Evolutionary conservation across 2,329 filamentous ascomycete species (phyloP).

Genomic region (Cladosporium sp.): DNA sequence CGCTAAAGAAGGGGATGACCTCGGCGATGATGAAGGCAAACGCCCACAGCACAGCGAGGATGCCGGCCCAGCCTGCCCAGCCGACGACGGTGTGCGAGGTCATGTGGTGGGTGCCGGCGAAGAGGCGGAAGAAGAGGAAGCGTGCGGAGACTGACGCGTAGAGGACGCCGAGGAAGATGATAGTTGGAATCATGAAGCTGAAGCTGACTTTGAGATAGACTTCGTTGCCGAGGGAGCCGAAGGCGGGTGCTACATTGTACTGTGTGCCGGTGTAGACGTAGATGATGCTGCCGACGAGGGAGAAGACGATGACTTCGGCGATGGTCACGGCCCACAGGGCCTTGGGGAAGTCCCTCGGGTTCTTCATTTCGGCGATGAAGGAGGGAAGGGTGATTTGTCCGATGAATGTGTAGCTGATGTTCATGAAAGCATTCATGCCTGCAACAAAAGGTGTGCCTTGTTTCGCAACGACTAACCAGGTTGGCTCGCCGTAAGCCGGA

Average conservation of each 20-base stretch:
- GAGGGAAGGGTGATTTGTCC: slow-evolving; percentile 91
- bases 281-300: slow-evolving; percentile 74
- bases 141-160: slow-evolving; percentile 88
- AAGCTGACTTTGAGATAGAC: slow-evolving; percentile 85
- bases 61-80: slow-evolving; percentile 75
- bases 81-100: slow-evolving; percentile 76
- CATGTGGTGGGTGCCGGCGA: slow-evolving; percentile 77
- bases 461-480: slow-evolving; percentile 67
- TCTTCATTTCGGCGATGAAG: slow-evolving; percentile 93
- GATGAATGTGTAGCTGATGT: slow-evolving; percentile 95
- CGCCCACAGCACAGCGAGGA: slow-evolving; percentile 76
- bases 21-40: slow-evolving; percentile 89
- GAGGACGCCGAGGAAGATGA: slow-evolving; percentile 87
- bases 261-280: slow-evolving; percentile 88
- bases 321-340: slow-evolving; percentile 89
- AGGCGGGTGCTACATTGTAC: slow-evolving; percentile 84
- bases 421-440: slow-evolving; percentile 85
- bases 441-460: slow-evolving; percentile 74
- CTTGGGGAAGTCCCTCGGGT: slow-evolving; percentile 82
- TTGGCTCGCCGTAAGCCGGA: slow-evolving; percentile 57
- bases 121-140: slow-evolving; percentile 89
- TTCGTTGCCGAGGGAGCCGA: slow-evolving; percentile 74
- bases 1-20: slow-evolving; percentile 90
- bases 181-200: slow-evolving; percentile 91
- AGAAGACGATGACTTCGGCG: slow-evolving; percentile 82